These are phyloP conservation scores for Hypoxylon rickii DNA, from an alignment of 495 filamentous ascomycete species.

Conservation along the genomic window DNA sequence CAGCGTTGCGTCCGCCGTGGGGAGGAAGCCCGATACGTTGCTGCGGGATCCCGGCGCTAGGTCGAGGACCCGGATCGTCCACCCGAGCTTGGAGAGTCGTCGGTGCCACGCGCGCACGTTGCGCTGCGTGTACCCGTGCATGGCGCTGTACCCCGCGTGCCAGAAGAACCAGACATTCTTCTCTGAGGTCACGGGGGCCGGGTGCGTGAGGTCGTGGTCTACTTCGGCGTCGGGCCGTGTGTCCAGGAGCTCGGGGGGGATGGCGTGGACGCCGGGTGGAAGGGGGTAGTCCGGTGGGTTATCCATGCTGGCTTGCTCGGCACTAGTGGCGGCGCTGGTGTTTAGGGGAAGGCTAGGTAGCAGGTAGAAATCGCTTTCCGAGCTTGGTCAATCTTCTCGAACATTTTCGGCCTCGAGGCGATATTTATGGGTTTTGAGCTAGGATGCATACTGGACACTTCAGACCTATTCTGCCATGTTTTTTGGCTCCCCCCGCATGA, in stretches of 20 bases:
- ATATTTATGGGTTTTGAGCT: not conserved
- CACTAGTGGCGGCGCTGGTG: too few species aligned
- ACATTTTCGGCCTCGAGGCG: not conserved
- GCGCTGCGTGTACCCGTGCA: slow-evolving; percentile 58
- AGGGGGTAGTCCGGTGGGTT: slow-evolving; percentile 31
- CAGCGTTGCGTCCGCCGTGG: slow-evolving; percentile 43
- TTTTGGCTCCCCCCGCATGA: not conserved
- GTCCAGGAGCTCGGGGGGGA: slow-evolving; percentile 45
- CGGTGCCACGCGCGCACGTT: slow-evolving; percentile 62
- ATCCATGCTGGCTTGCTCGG: not conserved
- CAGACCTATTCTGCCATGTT: not conserved
- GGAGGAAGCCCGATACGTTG: slow-evolving; percentile 55
- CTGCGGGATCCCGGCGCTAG: slow-evolving; percentile 44
- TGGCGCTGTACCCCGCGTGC: slow-evolving; percentile 49
- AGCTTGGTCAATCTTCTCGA: not conserved
- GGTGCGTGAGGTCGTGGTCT: slow-evolving; percentile 49
- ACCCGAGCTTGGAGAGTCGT: slow-evolving; percentile 54
- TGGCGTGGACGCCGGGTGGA: slow-evolving; percentile 39
- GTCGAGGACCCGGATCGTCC: slow-evolving; percentile 58
- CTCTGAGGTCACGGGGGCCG: slow-evolving; percentile 44
- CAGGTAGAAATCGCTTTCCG: not conserved
- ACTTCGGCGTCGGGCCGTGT: slow-evolving; percentile 51
- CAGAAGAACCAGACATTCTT: slow-evolving; percentile 66
- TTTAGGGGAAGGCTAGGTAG: not conserved
- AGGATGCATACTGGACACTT: not conserved